Evolutionary conservation across 129 eudicot genomes (phyloP).

Genomic region (Cynara cardunculus): DNA sequence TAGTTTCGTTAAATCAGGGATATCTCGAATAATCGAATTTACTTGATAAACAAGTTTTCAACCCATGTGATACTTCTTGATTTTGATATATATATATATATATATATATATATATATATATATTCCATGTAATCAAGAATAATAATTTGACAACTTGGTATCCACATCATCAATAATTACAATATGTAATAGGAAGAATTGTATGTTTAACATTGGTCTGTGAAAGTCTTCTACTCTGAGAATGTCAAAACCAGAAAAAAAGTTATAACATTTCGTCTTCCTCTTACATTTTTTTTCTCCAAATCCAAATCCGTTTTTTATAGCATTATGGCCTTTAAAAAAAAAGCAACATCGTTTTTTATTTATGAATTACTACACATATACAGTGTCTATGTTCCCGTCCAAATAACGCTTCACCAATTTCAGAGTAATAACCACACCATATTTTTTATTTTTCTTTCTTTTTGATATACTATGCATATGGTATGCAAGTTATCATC

Average conservation of each 20-base stretch:
- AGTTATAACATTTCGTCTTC: background rate
- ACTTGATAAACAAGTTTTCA: background rate
- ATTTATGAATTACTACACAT: background rate
- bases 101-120: too few relatives aligned
- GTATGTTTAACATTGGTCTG: background rate
- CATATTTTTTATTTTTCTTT: too few relatives aligned
- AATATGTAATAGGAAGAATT: background rate
- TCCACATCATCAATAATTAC: background rate
- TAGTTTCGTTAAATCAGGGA: too few relatives aligned
- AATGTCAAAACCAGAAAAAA: background rate
- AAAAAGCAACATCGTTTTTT: background rate
- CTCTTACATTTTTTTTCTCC: background rate
- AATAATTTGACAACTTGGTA: background rate
- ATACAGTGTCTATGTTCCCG: too few relatives aligned
- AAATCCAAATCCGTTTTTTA: background rate
- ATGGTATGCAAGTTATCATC: too few relatives aligned
- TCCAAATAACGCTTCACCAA: too few relatives aligned
- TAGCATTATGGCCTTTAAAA: background rate
- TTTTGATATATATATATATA: too few relatives aligned
- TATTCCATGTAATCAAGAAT: background rate
- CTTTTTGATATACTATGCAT: too few relatives aligned
- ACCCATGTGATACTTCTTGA: background rate
- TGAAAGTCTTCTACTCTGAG: background rate
- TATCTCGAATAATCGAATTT: too few relatives aligned
- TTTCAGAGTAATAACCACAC: too few relatives aligned